Percentiles rank a stretch among this genome's conserved stretches.
Conservation (phyloP, 2,329 filamentous ascomycete species). For the Diplodia mutila region DNA sequence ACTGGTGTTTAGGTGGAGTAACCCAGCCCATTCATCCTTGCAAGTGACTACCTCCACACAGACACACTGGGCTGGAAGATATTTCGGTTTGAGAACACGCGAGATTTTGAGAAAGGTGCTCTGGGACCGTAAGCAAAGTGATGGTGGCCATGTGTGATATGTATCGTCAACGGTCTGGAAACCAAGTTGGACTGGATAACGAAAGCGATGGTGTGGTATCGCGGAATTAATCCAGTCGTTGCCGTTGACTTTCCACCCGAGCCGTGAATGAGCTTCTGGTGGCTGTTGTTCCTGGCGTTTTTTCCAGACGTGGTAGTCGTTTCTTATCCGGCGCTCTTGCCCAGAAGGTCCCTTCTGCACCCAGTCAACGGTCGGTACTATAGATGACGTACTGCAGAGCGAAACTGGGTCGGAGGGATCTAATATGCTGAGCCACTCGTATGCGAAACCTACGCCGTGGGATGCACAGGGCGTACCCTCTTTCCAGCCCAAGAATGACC, state of each 20-base stretch:
- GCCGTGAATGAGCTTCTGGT: neutral
- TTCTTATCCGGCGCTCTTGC: neutral
- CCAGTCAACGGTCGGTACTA: neutral
- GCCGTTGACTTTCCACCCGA: neutral
- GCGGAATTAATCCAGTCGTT: neutral
- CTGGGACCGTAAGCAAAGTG: neutral
- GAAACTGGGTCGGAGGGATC: too few species aligned
- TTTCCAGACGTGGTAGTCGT: neutral
- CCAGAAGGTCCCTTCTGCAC: neutral
- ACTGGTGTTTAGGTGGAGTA: neutral
- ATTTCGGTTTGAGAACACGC: neutral
- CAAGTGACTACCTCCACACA: neutral
- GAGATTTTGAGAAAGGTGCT: neutral
- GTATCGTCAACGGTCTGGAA: neutral
- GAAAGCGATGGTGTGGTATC: neutral
- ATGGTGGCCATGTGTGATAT: neutral
- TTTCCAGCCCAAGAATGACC: neutral
- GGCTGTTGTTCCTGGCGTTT: neutral
- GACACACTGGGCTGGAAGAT: neutral
- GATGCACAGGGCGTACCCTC: neutral
- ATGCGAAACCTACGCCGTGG: neutral
- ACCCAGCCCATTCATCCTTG: neutral
- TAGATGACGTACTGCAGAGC: neutral
- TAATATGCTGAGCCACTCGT: neutral
- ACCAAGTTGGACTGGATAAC: neutral